Evolutionary conservation across 2,329 filamentous ascomycete species (phyloP).

Genomic region (Fusarium setosum): DNA sequence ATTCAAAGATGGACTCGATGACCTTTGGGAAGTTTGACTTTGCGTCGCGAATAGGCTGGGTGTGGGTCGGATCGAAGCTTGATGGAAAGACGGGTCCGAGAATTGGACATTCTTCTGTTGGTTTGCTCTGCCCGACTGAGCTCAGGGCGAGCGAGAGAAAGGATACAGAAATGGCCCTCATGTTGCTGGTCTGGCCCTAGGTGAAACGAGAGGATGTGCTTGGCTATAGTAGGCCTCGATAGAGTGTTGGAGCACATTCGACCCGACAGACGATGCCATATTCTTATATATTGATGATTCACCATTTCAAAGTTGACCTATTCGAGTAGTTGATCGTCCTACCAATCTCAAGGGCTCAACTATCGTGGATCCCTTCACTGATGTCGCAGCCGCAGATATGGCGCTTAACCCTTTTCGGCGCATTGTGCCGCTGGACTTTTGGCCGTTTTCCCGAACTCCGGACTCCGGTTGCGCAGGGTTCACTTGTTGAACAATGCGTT

Average conservation of each 20-base stretch:
- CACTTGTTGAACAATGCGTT: neutral
- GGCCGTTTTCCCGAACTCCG: neutral
- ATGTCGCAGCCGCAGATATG: neutral
- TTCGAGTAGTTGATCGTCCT: no score
- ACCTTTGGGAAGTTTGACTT: neutral
- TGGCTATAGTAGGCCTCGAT: neutral
- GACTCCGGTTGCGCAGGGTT: neutral
- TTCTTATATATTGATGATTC: neutral
- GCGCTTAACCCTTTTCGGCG: neutral
- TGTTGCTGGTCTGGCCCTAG: neutral
- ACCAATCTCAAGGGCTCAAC: neutral
- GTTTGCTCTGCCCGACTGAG: neutral
- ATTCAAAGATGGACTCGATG: neutral
- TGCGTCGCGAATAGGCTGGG: neutral
- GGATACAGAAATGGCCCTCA: neutral
- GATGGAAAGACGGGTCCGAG: neutral
- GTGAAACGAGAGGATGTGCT: neutral
- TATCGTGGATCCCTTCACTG: neutral
- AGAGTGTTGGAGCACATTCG: neutral
- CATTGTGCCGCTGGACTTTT: neutral
- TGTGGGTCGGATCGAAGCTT: neutral
- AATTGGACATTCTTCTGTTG: neutral
- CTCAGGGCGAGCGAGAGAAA: neutral
- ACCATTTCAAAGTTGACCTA: no score
- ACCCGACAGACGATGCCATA: neutral